Percentiles rank a stretch among this genome's conserved stretches.
Evolutionary conservation across 139 green algal species (phyloP).

Genomic region (Haematococcus lacustris): DNA sequence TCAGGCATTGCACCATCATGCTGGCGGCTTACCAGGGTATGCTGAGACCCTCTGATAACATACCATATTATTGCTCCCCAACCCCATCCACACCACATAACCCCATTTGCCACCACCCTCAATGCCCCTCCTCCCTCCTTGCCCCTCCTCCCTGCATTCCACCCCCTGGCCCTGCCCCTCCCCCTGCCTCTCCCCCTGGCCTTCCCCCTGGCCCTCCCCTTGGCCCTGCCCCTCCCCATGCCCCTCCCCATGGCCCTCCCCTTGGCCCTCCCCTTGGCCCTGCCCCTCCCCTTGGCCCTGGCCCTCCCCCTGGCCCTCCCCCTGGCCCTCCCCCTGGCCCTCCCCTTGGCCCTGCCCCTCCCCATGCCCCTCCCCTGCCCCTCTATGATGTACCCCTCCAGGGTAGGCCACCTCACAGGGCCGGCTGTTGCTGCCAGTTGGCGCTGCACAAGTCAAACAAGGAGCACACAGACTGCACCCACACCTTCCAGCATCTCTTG

Average conservation of each 20-base stretch:
- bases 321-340: too few relatives aligned
- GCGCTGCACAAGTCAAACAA: not conserved
- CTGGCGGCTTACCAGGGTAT: not conserved
- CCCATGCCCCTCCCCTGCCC: too few relatives aligned
- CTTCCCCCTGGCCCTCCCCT: too few relatives aligned
- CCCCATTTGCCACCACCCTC: not conserved
- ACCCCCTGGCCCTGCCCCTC: too few relatives aligned
- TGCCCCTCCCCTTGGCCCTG: too few relatives aligned
- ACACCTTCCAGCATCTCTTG: constrained; percentile 12
- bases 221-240: too few relatives aligned
- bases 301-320: too few relatives aligned
- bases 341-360: too few relatives aligned
- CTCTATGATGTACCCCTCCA: not conserved
- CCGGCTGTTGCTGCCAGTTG: not conserved
- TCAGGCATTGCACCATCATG: not conserved
- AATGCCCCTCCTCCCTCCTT: not conserved
- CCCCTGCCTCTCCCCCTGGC: too few relatives aligned
- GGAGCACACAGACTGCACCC: not conserved
- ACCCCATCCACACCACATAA: not conserved
- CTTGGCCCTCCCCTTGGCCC: too few relatives aligned
- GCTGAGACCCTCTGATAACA: not conserved
- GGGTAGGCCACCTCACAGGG: not conserved
- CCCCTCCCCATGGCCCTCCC: too few relatives aligned
- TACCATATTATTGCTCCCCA: not conserved
- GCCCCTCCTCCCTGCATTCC: too few relatives aligned